Percentiles rank a stretch among this genome's conserved stretches.
Evolutionary conservation across 2,329 filamentous ascomycete genomes (phyloP).

Genomic region (Samsoniella hepiali): DNA sequence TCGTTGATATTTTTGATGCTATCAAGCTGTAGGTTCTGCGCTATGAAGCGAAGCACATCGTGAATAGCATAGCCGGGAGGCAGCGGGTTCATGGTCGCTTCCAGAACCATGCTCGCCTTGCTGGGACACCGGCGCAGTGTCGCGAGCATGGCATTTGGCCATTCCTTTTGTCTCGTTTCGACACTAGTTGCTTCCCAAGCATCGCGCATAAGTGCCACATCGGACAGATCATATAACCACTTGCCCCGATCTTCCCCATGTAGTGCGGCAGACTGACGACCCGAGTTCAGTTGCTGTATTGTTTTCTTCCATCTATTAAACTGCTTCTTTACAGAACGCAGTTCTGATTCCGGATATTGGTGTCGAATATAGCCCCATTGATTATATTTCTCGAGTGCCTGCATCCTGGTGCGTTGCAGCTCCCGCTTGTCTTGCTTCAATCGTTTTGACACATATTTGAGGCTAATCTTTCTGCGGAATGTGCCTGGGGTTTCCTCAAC

Average conservation of each 20-base stretch:
- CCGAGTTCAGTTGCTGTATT: neutral
- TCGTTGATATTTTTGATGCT: constrained; percentile 24
- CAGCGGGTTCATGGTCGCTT: constrained; percentile 36
- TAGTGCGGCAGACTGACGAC: neutral
- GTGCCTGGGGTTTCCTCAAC: too few species aligned
- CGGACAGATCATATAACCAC: constrained; percentile 32
- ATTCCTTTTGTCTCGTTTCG: constrained; percentile 27
- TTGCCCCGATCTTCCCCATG: constrained; percentile 28
- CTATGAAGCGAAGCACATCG: constrained; percentile 35
- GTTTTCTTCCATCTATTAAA: constrained; percentile 5
- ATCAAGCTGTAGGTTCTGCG: constrained; percentile 23
- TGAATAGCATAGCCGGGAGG: constrained; percentile 38
- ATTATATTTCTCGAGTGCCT: neutral
- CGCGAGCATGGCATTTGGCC: constrained; percentile 36
- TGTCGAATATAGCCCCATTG: constrained; percentile 12
- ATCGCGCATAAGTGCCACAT: constrained; percentile 30
- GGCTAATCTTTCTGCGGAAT: neutral
- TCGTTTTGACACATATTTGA: neutral
- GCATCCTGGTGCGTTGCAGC: neutral
- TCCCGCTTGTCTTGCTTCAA: constrained; percentile 2
- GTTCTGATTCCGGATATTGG: neutral
- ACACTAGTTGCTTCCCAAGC: constrained; percentile 32
- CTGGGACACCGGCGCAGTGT: constrained; percentile 33
- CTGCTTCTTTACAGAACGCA: neutral
- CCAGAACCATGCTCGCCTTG: constrained; percentile 33